Conservation (phyloP, 2,329 filamentous ascomycete species). For the Chaetoscypha palmicola region DNA sequence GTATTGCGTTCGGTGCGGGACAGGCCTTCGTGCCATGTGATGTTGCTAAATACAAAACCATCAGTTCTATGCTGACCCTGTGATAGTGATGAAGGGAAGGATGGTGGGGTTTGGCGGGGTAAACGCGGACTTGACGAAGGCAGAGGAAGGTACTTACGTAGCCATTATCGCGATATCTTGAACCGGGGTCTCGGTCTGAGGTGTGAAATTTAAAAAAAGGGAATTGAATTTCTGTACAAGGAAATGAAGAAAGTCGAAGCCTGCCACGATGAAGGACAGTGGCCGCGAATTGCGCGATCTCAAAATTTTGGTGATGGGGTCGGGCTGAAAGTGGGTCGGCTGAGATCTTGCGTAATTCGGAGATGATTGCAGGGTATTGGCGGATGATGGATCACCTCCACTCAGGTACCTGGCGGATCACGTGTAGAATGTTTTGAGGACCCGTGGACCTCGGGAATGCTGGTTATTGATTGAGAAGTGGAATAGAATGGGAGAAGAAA, state of each 20-base stretch:
- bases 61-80: neutral
- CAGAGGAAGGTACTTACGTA: slow-evolving; percentile 8
- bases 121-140: slow-evolving; percentile 8
- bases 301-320: neutral
- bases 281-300: too few species aligned
- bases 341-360: slow-evolving; percentile 4
- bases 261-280: neutral
- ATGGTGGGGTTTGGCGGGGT: slow-evolving; percentile 25
- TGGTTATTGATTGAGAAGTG: too few species aligned
- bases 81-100: neutral
- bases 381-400: too few species aligned
- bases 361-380: slow-evolving; percentile 4
- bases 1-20: slow-evolving; percentile 69
- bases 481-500: too few species aligned
- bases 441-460: too few species aligned
- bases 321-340: too few species aligned
- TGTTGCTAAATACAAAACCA: slow-evolving; percentile 56
- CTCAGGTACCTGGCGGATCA: slow-evolving; percentile 1
- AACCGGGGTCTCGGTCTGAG: too few species aligned
- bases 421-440: too few species aligned
- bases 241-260: neutral
- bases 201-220: neutral
- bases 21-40: slow-evolving; percentile 78
- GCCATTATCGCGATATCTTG: slow-evolving; percentile 8
- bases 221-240: slow-evolving; percentile 1